Evolutionary conservation across 129 eudicot species (phyloP).

Genomic region (Flaveria sonorensis): DNA sequence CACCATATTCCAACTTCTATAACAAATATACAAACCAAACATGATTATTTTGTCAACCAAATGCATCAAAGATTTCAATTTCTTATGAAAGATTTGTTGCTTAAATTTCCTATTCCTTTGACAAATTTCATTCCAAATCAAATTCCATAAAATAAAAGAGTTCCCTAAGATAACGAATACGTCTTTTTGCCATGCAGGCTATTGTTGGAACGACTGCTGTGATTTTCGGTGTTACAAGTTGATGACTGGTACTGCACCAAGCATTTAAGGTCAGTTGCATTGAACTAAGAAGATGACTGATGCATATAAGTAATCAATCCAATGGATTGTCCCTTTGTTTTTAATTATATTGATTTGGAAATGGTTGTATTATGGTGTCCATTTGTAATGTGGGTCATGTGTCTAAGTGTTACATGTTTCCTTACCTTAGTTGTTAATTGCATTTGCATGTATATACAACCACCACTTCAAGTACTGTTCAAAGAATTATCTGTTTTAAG

Average conservation of each 20-base stretch:
- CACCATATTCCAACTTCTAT: neutral
- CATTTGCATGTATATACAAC: too few relatives aligned
- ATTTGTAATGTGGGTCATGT: slow-evolving; percentile 22
- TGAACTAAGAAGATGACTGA: slow-evolving; percentile 18
- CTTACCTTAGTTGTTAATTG: too few relatives aligned
- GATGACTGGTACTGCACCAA: slow-evolving; percentile 5
- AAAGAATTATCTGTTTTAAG: too few relatives aligned
- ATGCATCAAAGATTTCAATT: neutral
- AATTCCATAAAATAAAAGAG: neutral
- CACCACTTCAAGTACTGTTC: too few relatives aligned
- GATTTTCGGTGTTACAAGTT: slow-evolving; percentile 52
- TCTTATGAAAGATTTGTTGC: neutral
- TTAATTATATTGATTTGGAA: neutral
- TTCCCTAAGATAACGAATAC: slow-evolving; percentile 2
- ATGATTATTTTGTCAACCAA: neutral
- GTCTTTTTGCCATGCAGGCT: slow-evolving; percentile 49
- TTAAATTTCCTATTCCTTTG: neutral
- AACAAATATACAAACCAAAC: neutral
- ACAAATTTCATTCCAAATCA: neutral
- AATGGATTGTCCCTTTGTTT: neutral
- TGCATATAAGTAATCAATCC: slow-evolving; percentile 10
- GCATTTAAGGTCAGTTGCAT: slow-evolving; percentile 30
- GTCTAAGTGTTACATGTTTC: slow-evolving; percentile 11
- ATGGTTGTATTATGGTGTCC: slow-evolving; percentile 28
- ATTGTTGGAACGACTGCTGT: slow-evolving; percentile 64